Base-by-base conservation (phyloP, 768 basidiomycete species). In the Lactarius evosmus region DNA sequence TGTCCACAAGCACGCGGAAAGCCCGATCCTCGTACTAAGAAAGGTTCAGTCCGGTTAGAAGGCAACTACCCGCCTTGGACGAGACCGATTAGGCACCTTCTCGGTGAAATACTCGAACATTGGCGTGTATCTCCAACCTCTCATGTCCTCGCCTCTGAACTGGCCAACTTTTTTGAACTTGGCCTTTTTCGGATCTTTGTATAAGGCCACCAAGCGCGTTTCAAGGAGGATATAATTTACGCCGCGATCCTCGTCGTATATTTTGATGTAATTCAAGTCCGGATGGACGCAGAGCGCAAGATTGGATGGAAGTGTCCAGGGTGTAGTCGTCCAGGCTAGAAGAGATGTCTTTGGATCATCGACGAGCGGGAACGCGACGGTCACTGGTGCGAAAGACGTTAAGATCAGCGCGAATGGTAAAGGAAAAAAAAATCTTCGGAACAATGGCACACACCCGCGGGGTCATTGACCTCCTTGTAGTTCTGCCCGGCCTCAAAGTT, bases 241-340 rank as follows among this genome's bases (percentile, higher is more conserved):
- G 72, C 92, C 84, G 57, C 84, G 85, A 64, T 93, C 89, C 66
- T 88, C 81, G 72, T 99, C 97, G 75, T 93, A 87, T 68, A 99
- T 95, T 76, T 98, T 98, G 83, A 98, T 80, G 75, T 99, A 99
- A 33, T 85, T 93, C 73, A 88, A 94, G 67, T 95, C 92, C 22
- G 97, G 97, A 76, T 99, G 92, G 7, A 98, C 96, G 70, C 97
- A 98, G 56, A 99, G 83, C 0, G 84, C 93, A 33, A 99, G 81
- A 76, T 99, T 99, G 51, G 94, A 95, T 1, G 96, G 97, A 5
- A 98, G 80, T 0, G 97, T 98, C 95, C 95, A 99, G 0, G 97
- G 97, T 0, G 97, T 99, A 19, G 97, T 99, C 19, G 97, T 99
- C 97, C 97, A 99, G 4, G 96, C 96, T 32, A 99, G 78, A 22